A percentile compares a stretch with the other conserved stretches of the same genome.
Evolutionary conservation across 805 yeast genomes (phyloP).

Genomic region (Kuraishia cidri): DNA sequence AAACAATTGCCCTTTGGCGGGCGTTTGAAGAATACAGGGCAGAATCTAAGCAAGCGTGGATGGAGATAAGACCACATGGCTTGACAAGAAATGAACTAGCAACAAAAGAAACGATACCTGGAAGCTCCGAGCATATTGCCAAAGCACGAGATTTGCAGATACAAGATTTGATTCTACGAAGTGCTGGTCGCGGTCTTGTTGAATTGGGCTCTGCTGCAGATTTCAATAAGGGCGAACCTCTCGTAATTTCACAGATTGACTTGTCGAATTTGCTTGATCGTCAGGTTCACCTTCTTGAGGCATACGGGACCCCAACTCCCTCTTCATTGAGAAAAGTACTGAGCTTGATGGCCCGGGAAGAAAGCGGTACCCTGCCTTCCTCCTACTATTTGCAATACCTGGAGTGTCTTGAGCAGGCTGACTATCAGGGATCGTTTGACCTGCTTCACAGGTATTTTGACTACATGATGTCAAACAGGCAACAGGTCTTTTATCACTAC

Average conservation of each 20-base stretch:
- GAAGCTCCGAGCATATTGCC: too few relatives aligned
- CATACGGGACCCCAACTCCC: constrained; percentile 42
- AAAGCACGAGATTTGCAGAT: constrained; percentile 1
- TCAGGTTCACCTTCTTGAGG: constrained; percentile 44
- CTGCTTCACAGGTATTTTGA: constrained; percentile 58
- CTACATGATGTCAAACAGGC: constrained; percentile 61
- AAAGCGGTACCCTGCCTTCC: constrained; percentile 30
- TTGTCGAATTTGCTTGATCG: constrained; percentile 37
- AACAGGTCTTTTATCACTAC: constrained; percentile 62
- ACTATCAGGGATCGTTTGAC: constrained; percentile 54
- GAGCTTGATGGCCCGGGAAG: constrained; percentile 35
- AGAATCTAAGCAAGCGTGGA: constrained; percentile 5
- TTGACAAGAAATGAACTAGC: neutral
- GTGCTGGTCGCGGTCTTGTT: constrained; percentile 1
- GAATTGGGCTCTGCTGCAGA: neutral
- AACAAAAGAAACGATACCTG: neutral
- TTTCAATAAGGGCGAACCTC: constrained; percentile 4
- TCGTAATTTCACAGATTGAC: constrained; percentile 41
- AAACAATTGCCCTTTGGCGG: constrained; percentile 30
- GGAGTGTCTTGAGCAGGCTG: constrained; percentile 46
- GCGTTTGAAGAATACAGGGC: constrained; percentile 27
- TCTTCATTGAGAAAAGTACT: constrained; percentile 30
- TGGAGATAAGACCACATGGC: neutral
- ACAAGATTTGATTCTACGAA: constrained; percentile 7
- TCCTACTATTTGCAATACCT: constrained; percentile 52